phyloP scores from a whole-genome alignment of 1,284 basidiomycete species.

The Leccinum pachyderme region DNA sequence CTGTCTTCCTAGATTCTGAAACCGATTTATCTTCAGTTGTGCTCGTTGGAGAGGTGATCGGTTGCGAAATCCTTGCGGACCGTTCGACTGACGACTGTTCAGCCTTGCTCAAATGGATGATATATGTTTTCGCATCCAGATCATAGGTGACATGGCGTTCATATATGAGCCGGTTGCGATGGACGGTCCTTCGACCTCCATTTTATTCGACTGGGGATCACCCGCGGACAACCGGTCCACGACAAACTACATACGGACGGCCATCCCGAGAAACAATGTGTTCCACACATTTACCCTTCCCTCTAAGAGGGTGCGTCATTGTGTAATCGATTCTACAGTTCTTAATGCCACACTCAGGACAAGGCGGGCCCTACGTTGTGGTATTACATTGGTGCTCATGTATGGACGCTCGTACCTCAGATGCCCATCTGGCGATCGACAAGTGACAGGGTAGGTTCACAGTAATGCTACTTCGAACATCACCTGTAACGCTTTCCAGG shows the following conservation, averaged over 20 bases:
- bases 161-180: conserved; percentile 52
- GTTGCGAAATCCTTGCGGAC: not conserved
- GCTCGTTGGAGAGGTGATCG: conserved; percentile 30
- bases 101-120: conserved; percentile 36
- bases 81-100: not conserved
- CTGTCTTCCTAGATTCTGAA: not conserved
- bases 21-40: conserved; percentile 23
- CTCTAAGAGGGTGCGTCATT: conserved; percentile 37
- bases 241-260: conserved; percentile 34
- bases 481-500: conserved; percentile 24
- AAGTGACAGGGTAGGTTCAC: conserved; percentile 32
- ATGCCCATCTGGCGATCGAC: conserved; percentile 39
- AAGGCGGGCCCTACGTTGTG: conserved; percentile 29
- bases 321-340: not conserved
- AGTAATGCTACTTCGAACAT: not conserved
- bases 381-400: conserved; percentile 47
- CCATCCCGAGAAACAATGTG: conserved; percentile 17
- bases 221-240: conserved; percentile 33
- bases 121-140: conserved; percentile 39
- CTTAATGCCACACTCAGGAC: conserved; percentile 27
- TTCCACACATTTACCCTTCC: conserved; percentile 50
- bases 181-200: conserved; percentile 42
- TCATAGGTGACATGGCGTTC: conserved; percentile 42
- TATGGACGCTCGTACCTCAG: conserved; percentile 35
- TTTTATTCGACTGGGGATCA: conserved; percentile 53